These are phyloP conservation scores for Entamoeba invadens DNA, from an alignment of 208 protist genomes.

Conservation along the genomic window DNA sequence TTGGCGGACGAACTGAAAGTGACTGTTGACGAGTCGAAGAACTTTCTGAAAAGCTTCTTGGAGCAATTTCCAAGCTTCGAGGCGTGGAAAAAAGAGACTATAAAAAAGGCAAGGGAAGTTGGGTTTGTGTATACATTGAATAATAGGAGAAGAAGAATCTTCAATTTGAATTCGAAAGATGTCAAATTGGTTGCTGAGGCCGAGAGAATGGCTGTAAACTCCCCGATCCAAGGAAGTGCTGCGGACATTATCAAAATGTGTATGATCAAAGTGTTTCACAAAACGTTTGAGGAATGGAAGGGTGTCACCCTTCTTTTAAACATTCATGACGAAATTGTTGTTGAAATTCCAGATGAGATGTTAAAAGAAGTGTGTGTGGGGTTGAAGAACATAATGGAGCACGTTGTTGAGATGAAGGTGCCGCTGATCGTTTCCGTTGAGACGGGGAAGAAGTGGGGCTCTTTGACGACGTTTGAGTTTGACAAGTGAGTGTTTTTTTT, in stretches of 20 bases:
- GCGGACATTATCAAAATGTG: constrained; percentile 4
- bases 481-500: no score
- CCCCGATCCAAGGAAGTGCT: background rate
- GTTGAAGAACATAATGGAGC: background rate
- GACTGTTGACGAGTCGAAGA: background rate
- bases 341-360: background rate
- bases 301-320: background rate
- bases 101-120: no score
- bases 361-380: background rate
- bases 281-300: background rate
- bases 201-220: background rate
- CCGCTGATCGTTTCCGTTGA: background rate
- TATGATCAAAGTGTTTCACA: background rate
- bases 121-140: background rate
- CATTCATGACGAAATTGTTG: background rate
- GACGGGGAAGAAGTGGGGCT: background rate
- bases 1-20: background rate
- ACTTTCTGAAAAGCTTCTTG: background rate
- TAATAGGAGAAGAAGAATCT: background rate
- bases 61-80: background rate
- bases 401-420: background rate
- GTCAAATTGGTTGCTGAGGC: background rate
- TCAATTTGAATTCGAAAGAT: background rate
- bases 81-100: background rate
- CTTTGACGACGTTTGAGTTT: no score